Evolutionary conservation across 352 stramenopile genomes (phyloP).

Genomic region (Phytophthora meadii): DNA sequence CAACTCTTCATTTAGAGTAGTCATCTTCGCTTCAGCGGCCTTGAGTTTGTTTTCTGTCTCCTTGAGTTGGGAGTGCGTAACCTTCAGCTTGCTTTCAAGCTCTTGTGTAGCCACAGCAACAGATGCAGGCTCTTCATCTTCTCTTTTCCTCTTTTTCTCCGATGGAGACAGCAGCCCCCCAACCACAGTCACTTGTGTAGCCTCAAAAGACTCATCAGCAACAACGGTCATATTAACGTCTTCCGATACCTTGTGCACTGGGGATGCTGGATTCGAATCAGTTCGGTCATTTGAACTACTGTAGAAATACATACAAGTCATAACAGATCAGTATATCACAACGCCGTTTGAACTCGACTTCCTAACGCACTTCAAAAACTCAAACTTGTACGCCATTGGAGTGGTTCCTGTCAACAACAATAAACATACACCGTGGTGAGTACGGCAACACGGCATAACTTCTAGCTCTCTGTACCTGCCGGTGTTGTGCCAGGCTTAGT

Average conservation of each 20-base stretch:
- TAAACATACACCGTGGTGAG: neutral
- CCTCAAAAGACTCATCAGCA: constrained; percentile 31
- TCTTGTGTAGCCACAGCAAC: constrained; percentile 23
- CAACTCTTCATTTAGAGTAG: constrained; percentile 13
- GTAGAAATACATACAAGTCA: neutral
- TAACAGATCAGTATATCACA: too few species aligned
- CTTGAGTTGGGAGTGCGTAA: constrained; percentile 13
- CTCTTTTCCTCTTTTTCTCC: constrained; percentile 41
- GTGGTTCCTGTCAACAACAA: constrained; percentile 33
- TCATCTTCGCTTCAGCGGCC: constrained; percentile 11
- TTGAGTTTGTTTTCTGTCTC: constrained; percentile 18
- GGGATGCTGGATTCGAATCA: neutral
- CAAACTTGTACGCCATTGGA: constrained; percentile 69
- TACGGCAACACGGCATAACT: neutral
- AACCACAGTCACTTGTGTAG: constrained; percentile 16
- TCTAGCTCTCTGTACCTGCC: constrained; percentile 18
- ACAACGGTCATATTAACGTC: constrained; percentile 30
- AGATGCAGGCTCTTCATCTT: constrained; percentile 15
- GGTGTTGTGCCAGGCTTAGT: constrained; percentile 60
- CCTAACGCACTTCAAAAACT: constrained; percentile 57
- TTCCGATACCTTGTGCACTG: constrained; percentile 11
- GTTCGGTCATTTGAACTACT: neutral
- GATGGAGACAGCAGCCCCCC: constrained; percentile 22
- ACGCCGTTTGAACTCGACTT: neutral
- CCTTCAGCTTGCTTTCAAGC: constrained; percentile 16